Evolutionary conservation across 2,329 filamentous ascomycete species (phyloP), one percentile per base, ranked within the genome.

Genomic region (Trichoderma arundinaceum): DNA sequence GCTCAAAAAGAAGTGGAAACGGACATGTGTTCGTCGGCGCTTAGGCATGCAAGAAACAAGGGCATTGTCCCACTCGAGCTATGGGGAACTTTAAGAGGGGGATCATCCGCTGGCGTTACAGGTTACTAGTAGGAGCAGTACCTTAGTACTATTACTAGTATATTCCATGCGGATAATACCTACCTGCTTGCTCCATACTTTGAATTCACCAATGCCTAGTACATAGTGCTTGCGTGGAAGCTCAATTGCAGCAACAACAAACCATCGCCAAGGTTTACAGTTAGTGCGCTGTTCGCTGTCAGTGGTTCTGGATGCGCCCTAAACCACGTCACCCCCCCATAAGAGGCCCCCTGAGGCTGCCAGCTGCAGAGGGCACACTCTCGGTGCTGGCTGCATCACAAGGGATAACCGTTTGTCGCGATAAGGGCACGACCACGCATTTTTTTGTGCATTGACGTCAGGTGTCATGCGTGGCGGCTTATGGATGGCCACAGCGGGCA

Each of bases 381-480:
- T 28, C 22, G 2, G 22, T 28, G 22, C 22, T 4, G 22, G 22
- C 22, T 28, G 59, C 59, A 62, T 62, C 59, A 53, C 38, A 60
- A 60, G 57, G 57, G 57, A 60, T 56, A 49, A 49, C 19, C 41
- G 15, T 28, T 28, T 28, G 32, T 33, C 46, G 28, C 13, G 59
- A 62, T 62, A 62, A 62, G 59, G 59, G 38, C 58, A 32, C 54
- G 19, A 56, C 35, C 28, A 32, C 13, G 4, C 28, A 15, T 28
- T 32, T 56, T 56, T 10, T 28, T 59, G 28, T 46, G 59, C 49
- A 46, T 63, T 64, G 61, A 64, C 61, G 61, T 64, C 61, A 64
- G 61, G 51, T 49, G 52, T 56, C 61, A 64, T 64, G 51, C 61
- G 61, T 64, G 61, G 61, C 61, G 52, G 61, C 61, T 64, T 57